phyloP scores from a whole-genome alignment of 192 early-diverging fungal genomes.

The Coemansia aciculifera region DNA sequence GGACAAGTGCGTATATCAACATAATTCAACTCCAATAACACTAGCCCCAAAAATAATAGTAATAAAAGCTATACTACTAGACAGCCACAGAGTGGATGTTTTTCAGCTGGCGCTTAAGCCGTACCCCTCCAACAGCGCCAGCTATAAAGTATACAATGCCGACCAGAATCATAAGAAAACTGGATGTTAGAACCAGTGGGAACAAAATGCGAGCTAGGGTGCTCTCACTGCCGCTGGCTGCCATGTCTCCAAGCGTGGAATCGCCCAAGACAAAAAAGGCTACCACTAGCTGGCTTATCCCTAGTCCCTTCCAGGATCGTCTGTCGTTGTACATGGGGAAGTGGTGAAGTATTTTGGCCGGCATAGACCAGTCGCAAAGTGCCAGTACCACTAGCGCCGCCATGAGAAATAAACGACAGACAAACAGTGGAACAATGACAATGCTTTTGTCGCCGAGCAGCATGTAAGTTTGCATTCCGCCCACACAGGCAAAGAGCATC shows the following conservation, averaged over 20 bases:
- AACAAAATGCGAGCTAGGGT: slow-evolving; percentile 25
- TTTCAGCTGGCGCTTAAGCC: slow-evolving; percentile 14
- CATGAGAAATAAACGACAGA: slow-evolving; percentile 38
- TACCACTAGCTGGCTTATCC: slow-evolving; percentile 36
- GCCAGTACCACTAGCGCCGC: slow-evolving; percentile 21
- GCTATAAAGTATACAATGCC: slow-evolving; percentile 38
- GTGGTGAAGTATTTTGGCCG: slow-evolving; percentile 16
- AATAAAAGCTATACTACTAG: background rate
- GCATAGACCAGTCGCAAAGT: slow-evolving; percentile 33
- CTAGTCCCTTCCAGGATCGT: slow-evolving; percentile 33
- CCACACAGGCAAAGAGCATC: slow-evolving; percentile 21
- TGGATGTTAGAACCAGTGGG: slow-evolving; percentile 27
- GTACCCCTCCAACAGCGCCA: slow-evolving; percentile 36
- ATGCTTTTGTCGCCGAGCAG: slow-evolving; percentile 17
- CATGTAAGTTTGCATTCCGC: slow-evolving; percentile 46
- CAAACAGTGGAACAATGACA: slow-evolving; percentile 33
- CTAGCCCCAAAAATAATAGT: background rate
- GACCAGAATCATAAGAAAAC: slow-evolving; percentile 22
- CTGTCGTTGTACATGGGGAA: slow-evolving; percentile 44
- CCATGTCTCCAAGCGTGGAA: slow-evolving; percentile 26
- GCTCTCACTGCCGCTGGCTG: background rate
- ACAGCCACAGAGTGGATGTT: background rate
- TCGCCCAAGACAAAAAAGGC: slow-evolving; percentile 44
- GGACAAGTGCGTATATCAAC: background rate
- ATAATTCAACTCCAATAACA: background rate